phyloP scores from a whole-genome alignment of 345 rosid genomes.

The Cochlearia excelsa region DNA sequence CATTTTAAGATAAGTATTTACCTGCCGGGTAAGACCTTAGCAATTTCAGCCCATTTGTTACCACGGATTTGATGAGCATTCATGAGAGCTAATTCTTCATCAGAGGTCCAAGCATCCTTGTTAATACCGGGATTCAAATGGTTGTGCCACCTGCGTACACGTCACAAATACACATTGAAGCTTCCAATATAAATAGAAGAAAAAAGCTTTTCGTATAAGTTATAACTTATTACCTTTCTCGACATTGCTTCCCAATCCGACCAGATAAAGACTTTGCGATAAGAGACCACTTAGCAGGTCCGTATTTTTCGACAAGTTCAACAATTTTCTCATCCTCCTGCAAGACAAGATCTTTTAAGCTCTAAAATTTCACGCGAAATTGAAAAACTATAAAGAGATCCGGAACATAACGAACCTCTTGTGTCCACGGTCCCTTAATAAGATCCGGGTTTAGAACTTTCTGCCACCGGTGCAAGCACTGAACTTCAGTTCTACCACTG shows the following conservation, averaged over 20 bases:
- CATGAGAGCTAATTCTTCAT: conserved; percentile 83
- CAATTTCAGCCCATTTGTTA: conserved; percentile 98
- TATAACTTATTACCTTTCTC: conserved; percentile 65
- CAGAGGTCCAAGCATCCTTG: conserved; percentile 90
- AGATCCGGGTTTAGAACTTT: conserved; percentile 96
- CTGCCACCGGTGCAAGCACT: conserved; percentile 99
- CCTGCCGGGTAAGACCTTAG: conserved; percentile 98
- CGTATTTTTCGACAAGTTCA: conserved; percentile 67
- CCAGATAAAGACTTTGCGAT: conserved; percentile 90
- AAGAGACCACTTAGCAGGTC: conserved; percentile 92
- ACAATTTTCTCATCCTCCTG: conserved; percentile 92
- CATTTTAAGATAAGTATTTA: conserved; percentile 28
- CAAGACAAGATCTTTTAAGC: conserved; percentile 17
- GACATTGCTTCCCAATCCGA: conserved; percentile 97
- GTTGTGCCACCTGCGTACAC: conserved; percentile 88
- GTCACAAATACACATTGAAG: conserved; percentile 16
- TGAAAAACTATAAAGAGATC: neutral
- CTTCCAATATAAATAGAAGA: conserved; percentile 12
- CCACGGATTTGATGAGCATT: conserved; percentile 71
- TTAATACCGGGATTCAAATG: conserved; percentile 95
- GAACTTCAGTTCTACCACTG: conserved; percentile 91
- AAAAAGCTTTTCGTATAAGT: conserved; percentile 3
- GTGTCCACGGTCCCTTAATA: conserved; percentile 98
- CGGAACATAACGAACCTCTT: conserved; percentile 52
- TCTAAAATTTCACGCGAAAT: conserved; percentile 5